Conservation (phyloP, 805 yeast species). For the Metschnikowia borealis region DNA sequence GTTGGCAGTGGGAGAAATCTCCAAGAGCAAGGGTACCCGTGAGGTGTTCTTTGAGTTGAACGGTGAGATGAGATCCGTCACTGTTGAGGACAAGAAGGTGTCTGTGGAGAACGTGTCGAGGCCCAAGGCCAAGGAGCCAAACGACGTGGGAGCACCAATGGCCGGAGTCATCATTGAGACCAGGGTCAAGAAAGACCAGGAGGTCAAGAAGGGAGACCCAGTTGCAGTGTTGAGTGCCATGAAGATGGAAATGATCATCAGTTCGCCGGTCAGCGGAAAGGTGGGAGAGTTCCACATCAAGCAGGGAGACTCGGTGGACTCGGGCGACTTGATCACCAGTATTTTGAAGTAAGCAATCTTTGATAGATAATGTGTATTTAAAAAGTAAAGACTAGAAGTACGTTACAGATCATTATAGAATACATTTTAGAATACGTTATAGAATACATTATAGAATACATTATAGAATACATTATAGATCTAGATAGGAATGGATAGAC, state of each 20-base stretch:
- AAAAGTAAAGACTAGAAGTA: not conserved
- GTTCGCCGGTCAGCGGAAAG: conserved; percentile 85
- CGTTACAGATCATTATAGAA: too few species aligned
- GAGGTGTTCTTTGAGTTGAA: conserved; percentile 97
- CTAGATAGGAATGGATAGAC: too few species aligned
- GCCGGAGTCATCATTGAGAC: conserved; percentile 97
- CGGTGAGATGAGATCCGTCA: conserved; percentile 96
- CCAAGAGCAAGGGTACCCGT: conserved; percentile 80
- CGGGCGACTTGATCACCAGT: conserved; percentile 71
- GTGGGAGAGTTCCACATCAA: conserved; percentile 72
- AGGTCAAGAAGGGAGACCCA: conserved; percentile 95
- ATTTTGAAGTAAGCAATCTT: conserved; percentile 21
- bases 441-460: not conserved
- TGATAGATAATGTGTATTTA: not conserved
- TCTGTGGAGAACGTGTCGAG: conserved; percentile 81
- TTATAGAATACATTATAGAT: too few species aligned
- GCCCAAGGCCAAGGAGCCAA: conserved; percentile 90
- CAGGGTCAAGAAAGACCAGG: conserved; percentile 80
- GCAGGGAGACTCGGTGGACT: conserved; percentile 95
- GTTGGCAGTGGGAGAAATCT: conserved; percentile 88
- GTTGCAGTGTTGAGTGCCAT: conserved; percentile 91
- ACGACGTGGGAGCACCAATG: conserved; percentile 98
- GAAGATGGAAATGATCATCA: conserved; percentile 99
- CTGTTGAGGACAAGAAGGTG: conserved; percentile 83
- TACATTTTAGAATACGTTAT: not conserved